Base-by-base conservation (phyloP, 176 grass and related monocot genomes). In the Zizania latifolia region DNA sequence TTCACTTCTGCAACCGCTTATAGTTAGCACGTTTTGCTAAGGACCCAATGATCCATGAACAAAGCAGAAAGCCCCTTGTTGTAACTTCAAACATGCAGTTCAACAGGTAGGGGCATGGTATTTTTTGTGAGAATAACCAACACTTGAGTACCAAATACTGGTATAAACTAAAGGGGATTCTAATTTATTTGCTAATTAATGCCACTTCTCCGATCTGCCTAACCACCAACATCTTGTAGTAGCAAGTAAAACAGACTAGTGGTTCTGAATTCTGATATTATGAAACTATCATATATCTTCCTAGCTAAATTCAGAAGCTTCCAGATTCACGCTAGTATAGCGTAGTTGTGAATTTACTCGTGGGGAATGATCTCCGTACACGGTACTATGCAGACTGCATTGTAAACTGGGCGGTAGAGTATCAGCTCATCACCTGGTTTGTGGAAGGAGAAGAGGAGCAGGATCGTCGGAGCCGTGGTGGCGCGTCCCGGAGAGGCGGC, bases 381-480 rank as follows among this genome's bases (percentile, higher is more conserved):
- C 1, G 65, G 6, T 40, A n/a, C 33, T 23, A n/a, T 4, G 9
- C 61, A 22, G 17, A 11, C 11, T 57, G 30, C 13, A 37, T n/a
- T 32, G 33, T 55, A 39, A 16, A n/a, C 0, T 37, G 33, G 14
- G 19, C 21, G 45, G 15, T 5, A 27, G 62, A 27, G 53, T 57
- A 78, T 45, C 15, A 21, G 48, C 22, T 10, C 16, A 12, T 79
- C 50, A 73, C 76, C 76, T 85, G 45, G 82, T 23, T 3, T 12
- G 0, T 16, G 1, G 17, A 19, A 6, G 48, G 22, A 48, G n/a
- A 14, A 28, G 17, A 24, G 19, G 26, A 30, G 28, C 4, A 9
- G 48, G 48, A 21, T 53, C 19, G 48, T 27, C 19, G 57, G 55
- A 37, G 0, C 54, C 74, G 41, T 7, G 4, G 66, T 11, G 36